phyloP scores from a whole-genome alignment of 169 alveolate species.

The Plasmodium ovale region DNA sequence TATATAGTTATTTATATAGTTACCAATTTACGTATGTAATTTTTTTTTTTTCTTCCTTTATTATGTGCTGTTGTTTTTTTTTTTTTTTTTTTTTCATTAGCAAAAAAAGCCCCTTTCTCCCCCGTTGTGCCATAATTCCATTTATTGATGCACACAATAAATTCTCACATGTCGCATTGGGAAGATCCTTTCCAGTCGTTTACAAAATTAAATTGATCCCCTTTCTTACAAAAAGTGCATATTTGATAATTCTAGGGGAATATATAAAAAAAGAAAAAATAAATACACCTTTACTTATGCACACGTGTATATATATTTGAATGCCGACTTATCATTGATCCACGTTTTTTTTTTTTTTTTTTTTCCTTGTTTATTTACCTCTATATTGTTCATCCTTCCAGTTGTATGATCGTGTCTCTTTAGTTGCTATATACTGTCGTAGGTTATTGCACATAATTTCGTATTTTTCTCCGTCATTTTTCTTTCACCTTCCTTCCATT shows the following conservation, averaged over 20 bases:
- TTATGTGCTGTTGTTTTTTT: neutral
- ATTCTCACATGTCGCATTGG: too few species aligned
- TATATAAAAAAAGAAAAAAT: too few species aligned
- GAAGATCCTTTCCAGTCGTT: too few species aligned
- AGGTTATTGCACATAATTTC: neutral
- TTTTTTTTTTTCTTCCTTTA: neutral
- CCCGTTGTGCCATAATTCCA: too few species aligned
- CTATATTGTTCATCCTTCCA: neutral
- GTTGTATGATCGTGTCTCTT: neutral
- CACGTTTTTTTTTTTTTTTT: neutral
- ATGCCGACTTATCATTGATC: neutral
- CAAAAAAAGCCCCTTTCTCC: too few species aligned
- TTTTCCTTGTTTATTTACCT: neutral
- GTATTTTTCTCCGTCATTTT: neutral
- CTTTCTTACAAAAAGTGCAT: too few species aligned
- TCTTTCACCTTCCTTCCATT: neutral
- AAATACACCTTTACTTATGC: neutral
- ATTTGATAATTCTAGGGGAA: too few species aligned
- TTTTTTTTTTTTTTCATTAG: slow-evolving; percentile 3
- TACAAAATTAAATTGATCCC: too few species aligned
- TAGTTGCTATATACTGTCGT: neutral
- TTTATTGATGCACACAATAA: too few species aligned
- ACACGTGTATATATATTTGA: neutral
- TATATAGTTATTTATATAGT: too few species aligned
- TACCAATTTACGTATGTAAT: too few species aligned